Conservation (phyloP, 805 yeast species). For the Candida loeiensis region DNA sequence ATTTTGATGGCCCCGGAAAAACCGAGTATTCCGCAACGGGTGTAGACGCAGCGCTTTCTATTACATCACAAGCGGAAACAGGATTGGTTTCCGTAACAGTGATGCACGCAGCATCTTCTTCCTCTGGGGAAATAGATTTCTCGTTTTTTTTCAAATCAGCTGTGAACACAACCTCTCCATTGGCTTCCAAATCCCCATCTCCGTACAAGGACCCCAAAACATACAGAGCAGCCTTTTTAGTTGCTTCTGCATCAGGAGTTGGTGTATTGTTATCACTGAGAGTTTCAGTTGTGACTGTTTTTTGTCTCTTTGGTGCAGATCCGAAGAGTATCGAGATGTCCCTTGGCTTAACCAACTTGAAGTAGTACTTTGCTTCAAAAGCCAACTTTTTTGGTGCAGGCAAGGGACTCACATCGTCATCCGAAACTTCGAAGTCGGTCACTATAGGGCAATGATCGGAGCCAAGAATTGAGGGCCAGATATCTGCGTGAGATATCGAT, state of each 20-base stretch:
- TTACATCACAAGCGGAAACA: too few relatives aligned
- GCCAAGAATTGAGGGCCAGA: slow-evolving; percentile 72
- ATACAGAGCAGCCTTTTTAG: too few relatives aligned
- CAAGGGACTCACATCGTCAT: slow-evolving; percentile 5
- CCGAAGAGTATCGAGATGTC: slow-evolving; percentile 34
- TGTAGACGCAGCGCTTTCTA: too few relatives aligned
- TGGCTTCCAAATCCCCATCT: too few relatives aligned
- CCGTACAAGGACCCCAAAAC: too few relatives aligned
- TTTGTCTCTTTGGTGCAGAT: not conserved
- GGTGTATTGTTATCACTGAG: not conserved
- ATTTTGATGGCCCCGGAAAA: too few relatives aligned
- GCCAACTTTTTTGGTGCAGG: slow-evolving; percentile 9
- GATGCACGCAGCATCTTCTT: too few relatives aligned
- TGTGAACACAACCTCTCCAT: not conserved
- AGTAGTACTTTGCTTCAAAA: slow-evolving; percentile 22
- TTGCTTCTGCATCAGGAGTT: too few relatives aligned
- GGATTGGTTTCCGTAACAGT: too few relatives aligned
- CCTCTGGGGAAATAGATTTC: too few relatives aligned
- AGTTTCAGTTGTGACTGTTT: not conserved
- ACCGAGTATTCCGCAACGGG: too few relatives aligned
- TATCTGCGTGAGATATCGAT: slow-evolving; percentile 41
- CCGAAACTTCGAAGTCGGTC: slow-evolving; percentile 51
- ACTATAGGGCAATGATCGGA: slow-evolving; percentile 94
- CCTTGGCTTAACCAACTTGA: slow-evolving; percentile 20
- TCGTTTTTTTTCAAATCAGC: too few relatives aligned